Conservation (phyloP, 2,329 filamentous ascomycete species). For the Colletotrichum limetticola region DNA sequence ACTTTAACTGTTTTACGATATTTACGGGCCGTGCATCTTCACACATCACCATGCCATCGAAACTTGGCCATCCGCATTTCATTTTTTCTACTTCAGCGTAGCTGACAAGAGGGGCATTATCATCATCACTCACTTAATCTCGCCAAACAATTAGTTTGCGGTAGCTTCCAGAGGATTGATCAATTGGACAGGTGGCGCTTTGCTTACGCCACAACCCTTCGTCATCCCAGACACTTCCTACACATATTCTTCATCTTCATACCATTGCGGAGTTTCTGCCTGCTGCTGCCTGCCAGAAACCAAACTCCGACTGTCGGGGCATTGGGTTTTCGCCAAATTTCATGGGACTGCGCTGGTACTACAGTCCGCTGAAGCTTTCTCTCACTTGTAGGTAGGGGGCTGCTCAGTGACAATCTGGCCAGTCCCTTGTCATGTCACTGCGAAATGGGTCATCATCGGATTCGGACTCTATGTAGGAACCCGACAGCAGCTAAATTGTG, state of each 20-base stretch:
- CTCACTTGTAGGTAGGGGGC: not conserved
- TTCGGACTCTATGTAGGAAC: not conserved
- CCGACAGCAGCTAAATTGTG: not conserved
- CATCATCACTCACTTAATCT: not conserved
- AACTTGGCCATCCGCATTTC: not conserved
- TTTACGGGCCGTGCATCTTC: constrained; percentile 9
- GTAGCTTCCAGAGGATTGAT: not conserved
- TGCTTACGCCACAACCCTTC: not conserved
- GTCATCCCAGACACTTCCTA: not conserved
- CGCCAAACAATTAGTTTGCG: not conserved
- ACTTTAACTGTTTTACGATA: not conserved
- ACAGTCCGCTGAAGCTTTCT: not conserved
- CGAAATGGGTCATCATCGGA: not conserved
- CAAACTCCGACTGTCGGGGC: not conserved
- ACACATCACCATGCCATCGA: not conserved
- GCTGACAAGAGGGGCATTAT: not conserved
- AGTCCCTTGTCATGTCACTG: not conserved
- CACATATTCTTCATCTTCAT: not conserved
- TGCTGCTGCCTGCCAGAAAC: not conserved
- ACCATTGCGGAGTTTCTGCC: not conserved
- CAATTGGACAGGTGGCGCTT: not conserved
- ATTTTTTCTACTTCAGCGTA: not conserved
- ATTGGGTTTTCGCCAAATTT: not conserved
- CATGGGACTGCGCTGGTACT: not conserved
- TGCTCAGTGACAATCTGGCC: not conserved